Conservation (phyloP, 179 eudicot genomes). For the Gypsophila paniculata region DNA sequence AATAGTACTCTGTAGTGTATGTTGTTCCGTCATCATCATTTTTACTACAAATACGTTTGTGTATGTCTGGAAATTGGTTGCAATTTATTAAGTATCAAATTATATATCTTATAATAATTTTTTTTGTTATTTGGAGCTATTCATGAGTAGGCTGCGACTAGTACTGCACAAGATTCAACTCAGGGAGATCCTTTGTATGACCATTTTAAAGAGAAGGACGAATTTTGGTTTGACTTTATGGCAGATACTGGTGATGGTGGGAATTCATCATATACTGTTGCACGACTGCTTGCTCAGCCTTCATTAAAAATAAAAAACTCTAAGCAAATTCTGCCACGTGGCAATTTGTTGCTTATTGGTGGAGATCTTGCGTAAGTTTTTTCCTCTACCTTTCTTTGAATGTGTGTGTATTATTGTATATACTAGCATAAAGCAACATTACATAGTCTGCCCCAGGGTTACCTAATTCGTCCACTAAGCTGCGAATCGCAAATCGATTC, state of each 20-base stretch:
- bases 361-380: constrained; percentile 97
- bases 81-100: too few relatives aligned
- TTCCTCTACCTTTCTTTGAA: too few relatives aligned
- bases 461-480: too few relatives aligned
- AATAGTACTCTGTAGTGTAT: too few relatives aligned
- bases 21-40: too few relatives aligned
- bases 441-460: too few relatives aligned
- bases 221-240: constrained; percentile 95
- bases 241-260: constrained; percentile 99
- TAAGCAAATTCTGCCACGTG: constrained; percentile 54
- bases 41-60: not conserved
- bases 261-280: constrained; percentile 81
- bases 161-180: constrained; percentile 56
- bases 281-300: constrained; percentile 94
- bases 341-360: constrained; percentile 77
- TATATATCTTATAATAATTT: not conserved
- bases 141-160: constrained; percentile 75
- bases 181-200: constrained; percentile 69
- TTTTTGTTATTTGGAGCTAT: constrained; percentile 7
- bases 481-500: too few relatives aligned
- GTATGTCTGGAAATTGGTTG: not conserved
- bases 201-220: constrained; percentile 76
- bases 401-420: not conserved
- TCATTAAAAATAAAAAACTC: constrained; percentile 34
- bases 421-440: not conserved